Percentiles rank a stretch among this genome's conserved stretches.
phyloP scores from a whole-genome alignment of 306 rosid genomes.

The Castanea mollissima region DNA sequence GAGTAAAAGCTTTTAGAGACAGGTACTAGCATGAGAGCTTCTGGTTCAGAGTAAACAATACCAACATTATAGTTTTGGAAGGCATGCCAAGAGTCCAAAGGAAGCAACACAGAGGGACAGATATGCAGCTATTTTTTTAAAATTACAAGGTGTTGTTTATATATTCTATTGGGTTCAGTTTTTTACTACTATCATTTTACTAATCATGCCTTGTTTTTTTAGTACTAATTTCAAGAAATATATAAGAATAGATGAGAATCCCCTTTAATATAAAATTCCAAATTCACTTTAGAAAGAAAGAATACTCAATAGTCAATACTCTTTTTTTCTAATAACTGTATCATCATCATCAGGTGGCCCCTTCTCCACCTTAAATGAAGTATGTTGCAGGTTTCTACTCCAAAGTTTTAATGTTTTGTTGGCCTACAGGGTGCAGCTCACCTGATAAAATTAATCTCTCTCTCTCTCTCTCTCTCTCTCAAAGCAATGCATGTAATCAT shows the following conservation, averaged over 20 bases:
- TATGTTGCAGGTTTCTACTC: not conserved
- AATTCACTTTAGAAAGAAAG: not conserved
- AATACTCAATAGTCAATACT: no score
- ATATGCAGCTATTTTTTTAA: not conserved
- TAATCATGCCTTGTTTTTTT: not conserved
- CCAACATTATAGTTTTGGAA: not conserved
- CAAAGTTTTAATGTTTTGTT: not conserved
- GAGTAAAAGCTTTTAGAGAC: not conserved
- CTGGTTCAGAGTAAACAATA: not conserved
- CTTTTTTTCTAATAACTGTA: not conserved
- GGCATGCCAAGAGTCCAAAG: constrained; percentile 8
- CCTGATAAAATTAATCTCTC: not conserved
- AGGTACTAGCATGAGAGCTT: not conserved
- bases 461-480: not conserved
- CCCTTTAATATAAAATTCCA: not conserved
- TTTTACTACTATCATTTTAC: not conserved
- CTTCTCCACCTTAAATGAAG: not conserved
- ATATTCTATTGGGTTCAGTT: not conserved
- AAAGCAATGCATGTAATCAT: no score
- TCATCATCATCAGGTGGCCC: not conserved
- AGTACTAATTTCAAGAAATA: no score
- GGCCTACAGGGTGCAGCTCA: not conserved
- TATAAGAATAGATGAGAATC: no score
- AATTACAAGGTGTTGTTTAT: not conserved
- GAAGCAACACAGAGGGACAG: not conserved